Base-by-base conservation (phyloP, 1,284 basidiomycete species). In the Waitea zeae region DNA sequence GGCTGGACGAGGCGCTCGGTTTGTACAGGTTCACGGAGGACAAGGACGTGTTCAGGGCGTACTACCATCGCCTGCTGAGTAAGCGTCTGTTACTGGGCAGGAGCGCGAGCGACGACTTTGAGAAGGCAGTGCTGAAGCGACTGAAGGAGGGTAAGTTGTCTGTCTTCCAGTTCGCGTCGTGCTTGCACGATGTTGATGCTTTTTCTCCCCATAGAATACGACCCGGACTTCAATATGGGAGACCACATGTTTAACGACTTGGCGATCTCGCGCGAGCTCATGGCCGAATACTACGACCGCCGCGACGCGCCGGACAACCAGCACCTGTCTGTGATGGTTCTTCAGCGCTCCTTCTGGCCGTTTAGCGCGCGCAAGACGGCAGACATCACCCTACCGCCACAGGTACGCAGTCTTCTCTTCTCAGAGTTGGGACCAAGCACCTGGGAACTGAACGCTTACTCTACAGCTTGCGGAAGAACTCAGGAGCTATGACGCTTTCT, bases 41-140 rank as follows among this genome's bases (percentile, higher is more conserved):
- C 51, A 88, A 86, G 52, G 88, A 93, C 47, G 84, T 90, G 13
- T 96, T 96, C 56, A 77, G 92, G 46, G 83, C 83, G 20, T 97
- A 95, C 57, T 99, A 97, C 56, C 82, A 86, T 49, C 74, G 84
- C 6, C 74, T 79, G 32, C 61, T 98, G 36, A 86, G 92, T 13
- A 95, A 88, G 59, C 70, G 93, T 26, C 52, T 99, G 37, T 58
- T 99, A 26, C 62, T 96, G 13, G 76, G 77, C 45, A 79, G 79
- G 49, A 88, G 80, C 35, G 92, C 93, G 0, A 86, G 79, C 5
- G 77, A 89, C 45, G 92, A 97, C 50, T 80, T 90, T 46, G 93
- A 99, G 60, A 74, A 77, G 45, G 70, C 66, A 27, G 82, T 97
- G 66, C 62, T 99, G 37, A 74, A 83, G 53, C 84, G 81, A 55